Base-by-base conservation (phyloP, 78 protist species). In the Dictyostelium citrinum region DNA sequence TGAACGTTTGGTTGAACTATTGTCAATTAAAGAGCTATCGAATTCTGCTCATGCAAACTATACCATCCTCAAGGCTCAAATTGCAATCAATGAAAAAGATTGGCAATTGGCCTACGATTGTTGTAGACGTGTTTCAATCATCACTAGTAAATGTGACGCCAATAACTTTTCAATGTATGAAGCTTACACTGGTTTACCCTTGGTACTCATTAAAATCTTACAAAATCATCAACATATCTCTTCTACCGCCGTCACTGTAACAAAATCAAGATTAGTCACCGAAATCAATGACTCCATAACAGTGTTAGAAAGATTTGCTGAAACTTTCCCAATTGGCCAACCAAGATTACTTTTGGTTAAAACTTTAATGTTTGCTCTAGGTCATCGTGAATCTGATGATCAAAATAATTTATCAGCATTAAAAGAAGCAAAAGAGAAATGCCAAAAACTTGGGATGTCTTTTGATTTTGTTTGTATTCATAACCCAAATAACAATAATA, bases 121-220 rank as follows among this genome's bases (percentile, higher is more conserved):
- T 33, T 60, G 86, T 46, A 76, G 55, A 67, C 33, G 49, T 11
- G 55, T 49, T 9, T 14, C 93, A 7, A 20, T 75, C 24, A 41
- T 67, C 3, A 58, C 43, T 31, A 14, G 29, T 6, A 81, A 82
- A 64, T 37, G 84, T 46, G 93, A 88, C 14, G 22, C 81, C 7
- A 78, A 72, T 72, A 88, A 88, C 55, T 88, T 88, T 37, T 45
- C 82, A 20, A 78, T 77, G 11, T 88, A 41, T 72, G 93, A 88
- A 35, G 24, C 93, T 4, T 88, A 67, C 27, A 58, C 72, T 68
- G 81, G 80, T 16, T 22, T 88, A 4, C 85, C 93, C 17, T 29
- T 88, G 71, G 45, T 88, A 0, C 33, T 88, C 0, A 67, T 78
- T 33, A 61, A 61, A n/a, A 17, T 88, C 4, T 1, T 78, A 10